phyloP scores from a whole-genome alignment of 2,329 filamentous ascomycete genomes.

The Claviceps sp. region DNA sequence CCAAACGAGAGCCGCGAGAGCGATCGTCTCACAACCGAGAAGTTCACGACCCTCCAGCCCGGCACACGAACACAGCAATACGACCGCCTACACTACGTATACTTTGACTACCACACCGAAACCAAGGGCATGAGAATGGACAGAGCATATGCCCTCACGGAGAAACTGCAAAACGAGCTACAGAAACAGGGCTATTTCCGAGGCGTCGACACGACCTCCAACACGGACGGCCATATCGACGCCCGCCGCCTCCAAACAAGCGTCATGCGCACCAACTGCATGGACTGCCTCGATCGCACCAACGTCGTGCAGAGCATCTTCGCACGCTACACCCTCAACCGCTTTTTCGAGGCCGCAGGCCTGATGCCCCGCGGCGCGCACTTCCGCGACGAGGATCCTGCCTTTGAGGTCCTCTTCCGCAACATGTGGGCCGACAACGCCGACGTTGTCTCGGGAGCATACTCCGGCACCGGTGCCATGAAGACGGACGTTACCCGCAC shows the following conservation, averaged over 20 bases:
- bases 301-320: slow-evolving; percentile 98
- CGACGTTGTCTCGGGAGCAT: slow-evolving; percentile 82
- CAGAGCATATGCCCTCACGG: slow-evolving; percentile 73
- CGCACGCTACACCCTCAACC: slow-evolving; percentile 74
- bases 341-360: slow-evolving; percentile 76
- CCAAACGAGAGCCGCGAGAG: slow-evolving; percentile 52
- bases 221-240: slow-evolving; percentile 58
- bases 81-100: slow-evolving; percentile 86
- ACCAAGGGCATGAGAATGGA: slow-evolving; percentile 94
- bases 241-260: slow-evolving; percentile 70
- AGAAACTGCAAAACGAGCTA: slow-evolving; percentile 65
- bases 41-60: slow-evolving; percentile 65
- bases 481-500: slow-evolving; percentile 98
- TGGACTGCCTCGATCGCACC: slow-evolving; percentile 96
- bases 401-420: slow-evolving; percentile 84
- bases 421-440: slow-evolving; percentile 99
- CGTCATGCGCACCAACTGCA: slow-evolving; percentile 94
- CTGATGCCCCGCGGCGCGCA: slow-evolving; percentile 63
- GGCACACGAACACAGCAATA: slow-evolving; percentile 46
- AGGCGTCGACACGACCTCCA: slow-evolving; percentile 70
- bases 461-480: slow-evolving; percentile 90
- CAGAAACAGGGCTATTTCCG: slow-evolving; percentile 82
- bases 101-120: slow-evolving; percentile 97
- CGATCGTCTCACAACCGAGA: slow-evolving; percentile 58
- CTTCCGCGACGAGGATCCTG: slow-evolving; percentile 61